Evolutionary conservation across 2,329 filamentous ascomycete genomes (phyloP).

Genomic region (Hymenoscyphus albidus): DNA sequence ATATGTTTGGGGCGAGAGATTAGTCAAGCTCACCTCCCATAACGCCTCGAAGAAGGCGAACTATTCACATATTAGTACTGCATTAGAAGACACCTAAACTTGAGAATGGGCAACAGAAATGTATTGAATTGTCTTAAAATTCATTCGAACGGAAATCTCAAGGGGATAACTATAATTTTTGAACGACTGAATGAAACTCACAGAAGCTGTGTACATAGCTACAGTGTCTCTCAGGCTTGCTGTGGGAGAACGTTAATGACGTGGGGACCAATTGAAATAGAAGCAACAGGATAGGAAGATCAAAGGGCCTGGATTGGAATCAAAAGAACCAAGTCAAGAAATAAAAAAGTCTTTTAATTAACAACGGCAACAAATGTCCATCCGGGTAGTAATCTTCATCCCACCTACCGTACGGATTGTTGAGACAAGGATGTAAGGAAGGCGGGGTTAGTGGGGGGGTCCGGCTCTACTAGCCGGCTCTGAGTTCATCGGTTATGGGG

Average conservation of each 20-base stretch:
- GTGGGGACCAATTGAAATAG: background rate
- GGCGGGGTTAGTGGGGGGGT: background rate
- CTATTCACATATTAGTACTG: background rate
- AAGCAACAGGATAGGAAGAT: background rate
- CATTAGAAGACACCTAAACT: background rate
- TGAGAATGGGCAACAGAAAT: background rate
- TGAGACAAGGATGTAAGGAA: background rate
- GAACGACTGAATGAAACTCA: background rate
- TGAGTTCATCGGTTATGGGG: background rate
- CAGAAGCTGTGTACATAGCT: conserved; percentile 55
- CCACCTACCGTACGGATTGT: background rate
- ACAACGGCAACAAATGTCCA: background rate
- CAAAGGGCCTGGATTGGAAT: background rate
- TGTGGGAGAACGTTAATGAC: background rate
- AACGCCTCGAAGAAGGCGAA: conserved; percentile 71
- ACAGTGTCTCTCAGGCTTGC: background rate
- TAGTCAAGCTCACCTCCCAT: conserved; percentile 47
- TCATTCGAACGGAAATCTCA: background rate
- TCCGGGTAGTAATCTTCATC: background rate
- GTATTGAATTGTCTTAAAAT: background rate
- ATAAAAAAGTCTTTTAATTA: background rate
- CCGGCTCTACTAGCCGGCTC: background rate
- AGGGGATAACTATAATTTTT: background rate
- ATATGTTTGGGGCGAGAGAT: background rate
- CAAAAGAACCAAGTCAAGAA: background rate